phyloP scores from a whole-genome alignment of 139 green algal genomes.

The Pleodorina starrii region DNA sequence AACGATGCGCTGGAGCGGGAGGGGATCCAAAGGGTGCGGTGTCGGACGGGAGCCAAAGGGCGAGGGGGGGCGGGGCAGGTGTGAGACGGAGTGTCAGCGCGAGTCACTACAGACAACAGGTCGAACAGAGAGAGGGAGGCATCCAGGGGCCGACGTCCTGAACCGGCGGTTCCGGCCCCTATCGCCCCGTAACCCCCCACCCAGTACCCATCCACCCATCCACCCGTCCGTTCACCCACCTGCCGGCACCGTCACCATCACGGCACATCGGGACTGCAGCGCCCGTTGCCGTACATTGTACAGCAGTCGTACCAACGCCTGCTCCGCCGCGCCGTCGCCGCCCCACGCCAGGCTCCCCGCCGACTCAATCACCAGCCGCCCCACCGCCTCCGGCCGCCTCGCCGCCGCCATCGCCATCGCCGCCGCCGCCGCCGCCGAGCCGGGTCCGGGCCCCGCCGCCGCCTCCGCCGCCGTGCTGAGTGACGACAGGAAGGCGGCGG shows the following conservation, averaged over 20 bases:
- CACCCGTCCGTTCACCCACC: too few relatives aligned
- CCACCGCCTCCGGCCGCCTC: slow-evolving; percentile 47
- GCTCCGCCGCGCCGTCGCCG: neutral
- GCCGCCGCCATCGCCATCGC: neutral
- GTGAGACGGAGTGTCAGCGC: neutral
- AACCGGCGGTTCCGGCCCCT: too few relatives aligned
- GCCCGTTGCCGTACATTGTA: slow-evolving; percentile 47
- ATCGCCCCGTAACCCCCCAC: too few relatives aligned
- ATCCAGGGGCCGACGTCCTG: too few relatives aligned
- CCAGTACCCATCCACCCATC: too few relatives aligned
- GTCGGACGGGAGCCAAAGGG: neutral
- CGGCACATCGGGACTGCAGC: slow-evolving; percentile 55
- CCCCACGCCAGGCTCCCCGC: slow-evolving; percentile 64
- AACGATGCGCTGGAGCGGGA: neutral
- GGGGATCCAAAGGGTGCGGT: neutral
- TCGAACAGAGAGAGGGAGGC: too few relatives aligned
- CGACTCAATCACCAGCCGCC: slow-evolving; percentile 72
- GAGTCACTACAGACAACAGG: too few relatives aligned
- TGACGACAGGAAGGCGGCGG: neutral
- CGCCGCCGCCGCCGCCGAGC: neutral
- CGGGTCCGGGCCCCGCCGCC: neutral
- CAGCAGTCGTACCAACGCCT: slow-evolving; percentile 51
- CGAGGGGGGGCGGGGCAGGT: neutral
- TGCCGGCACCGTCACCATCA: slow-evolving; percentile 66
- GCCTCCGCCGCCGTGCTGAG: neutral